These are phyloP conservation scores for Mucor racemosus DNA, from an alignment of 371 early-diverging fungal genomes.

Conservation along the genomic window DNA sequence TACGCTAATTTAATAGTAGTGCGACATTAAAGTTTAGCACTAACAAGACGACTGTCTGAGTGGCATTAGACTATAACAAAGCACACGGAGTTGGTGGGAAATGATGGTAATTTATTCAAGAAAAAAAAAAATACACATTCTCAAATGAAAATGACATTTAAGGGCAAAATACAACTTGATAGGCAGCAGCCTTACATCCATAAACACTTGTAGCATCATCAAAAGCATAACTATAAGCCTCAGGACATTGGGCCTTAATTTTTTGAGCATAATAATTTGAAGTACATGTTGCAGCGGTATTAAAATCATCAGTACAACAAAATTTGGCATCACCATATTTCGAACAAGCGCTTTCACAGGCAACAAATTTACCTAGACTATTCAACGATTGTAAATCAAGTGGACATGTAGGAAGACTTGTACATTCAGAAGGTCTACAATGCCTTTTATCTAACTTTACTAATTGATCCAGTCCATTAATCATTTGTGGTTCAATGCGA, in stretches of 20 bases:
- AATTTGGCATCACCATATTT: slow-evolving; percentile 32
- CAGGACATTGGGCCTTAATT: slow-evolving; percentile 39
- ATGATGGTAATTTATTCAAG: neutral
- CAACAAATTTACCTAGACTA: slow-evolving; percentile 23
- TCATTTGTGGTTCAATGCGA: slow-evolving; percentile 23
- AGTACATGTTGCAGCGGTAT: slow-evolving; percentile 28
- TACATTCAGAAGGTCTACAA: slow-evolving; percentile 25
- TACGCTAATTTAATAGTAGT: no score
- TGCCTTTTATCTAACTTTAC: slow-evolving; percentile 12
- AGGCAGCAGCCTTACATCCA: slow-evolving; percentile 42
- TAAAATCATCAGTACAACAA: slow-evolving; percentile 40
- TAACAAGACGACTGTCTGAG: no score
- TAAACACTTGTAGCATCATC: slow-evolving; percentile 54
- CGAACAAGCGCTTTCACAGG: slow-evolving; percentile 41
- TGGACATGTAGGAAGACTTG: slow-evolving; percentile 24
- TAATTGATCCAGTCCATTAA: neutral
- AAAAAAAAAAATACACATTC: neutral
- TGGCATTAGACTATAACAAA: no score
- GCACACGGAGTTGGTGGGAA: neutral
- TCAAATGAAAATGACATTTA: neutral
- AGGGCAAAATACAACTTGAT: slow-evolving; percentile 55
- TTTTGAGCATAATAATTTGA: slow-evolving; percentile 32
- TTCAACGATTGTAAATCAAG: slow-evolving; percentile 21
- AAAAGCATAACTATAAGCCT: slow-evolving; percentile 52
- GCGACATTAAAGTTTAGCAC: no score